Evolutionary conservation across 2,329 filamentous ascomycete species (phyloP).

Genomic region (Cytospora paraplurivora): DNA sequence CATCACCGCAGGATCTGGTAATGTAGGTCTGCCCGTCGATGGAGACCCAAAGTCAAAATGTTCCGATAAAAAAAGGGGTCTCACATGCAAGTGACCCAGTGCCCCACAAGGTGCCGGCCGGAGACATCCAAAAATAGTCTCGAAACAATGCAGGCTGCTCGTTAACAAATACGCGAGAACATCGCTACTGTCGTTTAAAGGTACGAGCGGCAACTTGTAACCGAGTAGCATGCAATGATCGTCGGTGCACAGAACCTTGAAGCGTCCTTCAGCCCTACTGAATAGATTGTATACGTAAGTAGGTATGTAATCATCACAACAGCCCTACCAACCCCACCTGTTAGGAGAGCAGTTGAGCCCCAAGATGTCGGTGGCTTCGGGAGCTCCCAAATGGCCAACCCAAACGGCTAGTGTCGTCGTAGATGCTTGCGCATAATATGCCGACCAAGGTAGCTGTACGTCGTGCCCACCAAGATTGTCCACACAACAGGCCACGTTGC

Average conservation of each 20-base stretch:
- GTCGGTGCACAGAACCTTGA: neutral
- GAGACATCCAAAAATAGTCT: neutral
- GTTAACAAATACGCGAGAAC: neutral
- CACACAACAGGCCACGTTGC: too few species aligned
- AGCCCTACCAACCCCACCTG: neutral
- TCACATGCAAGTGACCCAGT: too few species aligned
- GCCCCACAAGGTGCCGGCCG: neutral
- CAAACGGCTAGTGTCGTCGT: too few species aligned
- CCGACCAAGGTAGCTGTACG: too few species aligned
- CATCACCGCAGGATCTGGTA: constrained; percentile 19
- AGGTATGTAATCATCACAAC: neutral
- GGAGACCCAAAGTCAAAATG: constrained; percentile 10
- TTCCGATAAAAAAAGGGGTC: constrained; percentile 2
- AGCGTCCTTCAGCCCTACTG: neutral
- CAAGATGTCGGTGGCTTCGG: neutral
- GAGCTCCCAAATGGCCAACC: neutral
- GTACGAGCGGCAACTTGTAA: neutral
- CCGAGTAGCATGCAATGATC: neutral
- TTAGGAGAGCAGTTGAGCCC: neutral
- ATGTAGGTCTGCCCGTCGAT: constrained; percentile 28
- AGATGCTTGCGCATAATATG: too few species aligned
- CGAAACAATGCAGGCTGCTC: neutral
- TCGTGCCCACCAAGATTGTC: too few species aligned
- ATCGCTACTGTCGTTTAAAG: neutral
- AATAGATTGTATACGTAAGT: neutral